phyloP scores from a whole-genome alignment of 768 basidiomycete genomes.

The Hygrocybe coccinea region DNA sequence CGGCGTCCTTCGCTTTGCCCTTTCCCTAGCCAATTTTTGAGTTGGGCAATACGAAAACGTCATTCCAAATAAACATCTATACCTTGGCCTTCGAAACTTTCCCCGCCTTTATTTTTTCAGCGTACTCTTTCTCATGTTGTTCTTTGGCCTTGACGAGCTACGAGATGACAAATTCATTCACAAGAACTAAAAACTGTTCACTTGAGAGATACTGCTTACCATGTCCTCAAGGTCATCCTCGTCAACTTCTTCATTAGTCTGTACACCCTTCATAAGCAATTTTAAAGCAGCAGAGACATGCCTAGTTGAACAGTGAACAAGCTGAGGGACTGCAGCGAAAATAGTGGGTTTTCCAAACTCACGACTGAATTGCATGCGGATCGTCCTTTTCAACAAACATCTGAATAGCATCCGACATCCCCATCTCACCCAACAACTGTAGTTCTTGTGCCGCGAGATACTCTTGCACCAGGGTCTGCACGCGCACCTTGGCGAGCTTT shows the following conservation, averaged over 20 bases:
- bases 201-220: conserved; percentile 35
- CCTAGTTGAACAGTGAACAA: conserved; percentile 32
- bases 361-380: conserved; percentile 86
- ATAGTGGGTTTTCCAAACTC: conserved; percentile 26
- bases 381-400: conserved; percentile 98
- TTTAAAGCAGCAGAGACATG: conserved; percentile 62
- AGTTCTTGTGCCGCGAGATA: conserved; percentile 90
- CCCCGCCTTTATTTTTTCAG: conserved; percentile 39
- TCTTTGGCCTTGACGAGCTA: conserved; percentile 71
- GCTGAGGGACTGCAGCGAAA: not conserved
- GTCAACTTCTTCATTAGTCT: conserved; percentile 58
- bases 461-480: conserved; percentile 86
- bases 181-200: not conserved
- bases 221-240: conserved; percentile 72
- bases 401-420: conserved; percentile 92
- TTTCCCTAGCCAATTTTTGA: conserved; percentile 39
- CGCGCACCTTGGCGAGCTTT: conserved; percentile 75
- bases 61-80: not conserved
- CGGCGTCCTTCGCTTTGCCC: conserved; percentile 45
- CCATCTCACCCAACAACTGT: conserved; percentile 83
- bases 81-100: conserved; percentile 45
- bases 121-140: conserved; percentile 59
- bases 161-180: not conserved
- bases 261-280: conserved; percentile 61
- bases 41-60: not conserved